Conservation (phyloP, 192 early-diverging fungal genomes). For the Entrophospora sp. region DNA sequence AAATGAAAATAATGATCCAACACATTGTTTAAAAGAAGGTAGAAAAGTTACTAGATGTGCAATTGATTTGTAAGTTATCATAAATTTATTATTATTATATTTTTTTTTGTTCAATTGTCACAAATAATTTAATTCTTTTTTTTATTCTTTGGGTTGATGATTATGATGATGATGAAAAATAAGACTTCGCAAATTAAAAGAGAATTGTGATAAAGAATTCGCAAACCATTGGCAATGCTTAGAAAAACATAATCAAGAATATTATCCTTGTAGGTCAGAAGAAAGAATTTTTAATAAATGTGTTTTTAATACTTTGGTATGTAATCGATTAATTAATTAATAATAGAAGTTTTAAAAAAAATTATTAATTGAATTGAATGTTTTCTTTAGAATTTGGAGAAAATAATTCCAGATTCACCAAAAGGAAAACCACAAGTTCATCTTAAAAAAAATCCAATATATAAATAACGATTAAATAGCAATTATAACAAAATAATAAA, state of each 20-base stretch:
- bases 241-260: conserved; percentile 86
- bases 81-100: too few species aligned
- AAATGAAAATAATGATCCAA: conserved; percentile 78
- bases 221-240: conserved; percentile 86
- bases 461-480: neutral
- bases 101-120: too few species aligned
- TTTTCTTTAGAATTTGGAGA: conserved; percentile 47
- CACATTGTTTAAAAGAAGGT: conserved; percentile 89
- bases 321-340: conserved; percentile 6
- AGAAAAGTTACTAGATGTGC: conserved; percentile 94
- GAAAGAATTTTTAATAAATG: conserved; percentile 82
- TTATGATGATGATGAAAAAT: too few species aligned
- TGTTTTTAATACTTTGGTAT: conserved; percentile 79
- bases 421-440: conserved; percentile 5
- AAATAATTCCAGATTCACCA: conserved; percentile 53
- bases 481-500: neutral
- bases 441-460: conserved; percentile 8
- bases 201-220: conserved; percentile 82
- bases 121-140: too few species aligned
- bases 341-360: neutral
- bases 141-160: too few species aligned
- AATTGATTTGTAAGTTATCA: conserved; percentile 65
- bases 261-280: conserved; percentile 65
- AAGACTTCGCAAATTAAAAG: conserved; percentile 80
- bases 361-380: neutral